Evolutionary conservation across 2,329 filamentous ascomycete genomes (phyloP), one percentile per base, ranked within the genome.

Genomic region (Sordariomycetes sp.): DNA sequence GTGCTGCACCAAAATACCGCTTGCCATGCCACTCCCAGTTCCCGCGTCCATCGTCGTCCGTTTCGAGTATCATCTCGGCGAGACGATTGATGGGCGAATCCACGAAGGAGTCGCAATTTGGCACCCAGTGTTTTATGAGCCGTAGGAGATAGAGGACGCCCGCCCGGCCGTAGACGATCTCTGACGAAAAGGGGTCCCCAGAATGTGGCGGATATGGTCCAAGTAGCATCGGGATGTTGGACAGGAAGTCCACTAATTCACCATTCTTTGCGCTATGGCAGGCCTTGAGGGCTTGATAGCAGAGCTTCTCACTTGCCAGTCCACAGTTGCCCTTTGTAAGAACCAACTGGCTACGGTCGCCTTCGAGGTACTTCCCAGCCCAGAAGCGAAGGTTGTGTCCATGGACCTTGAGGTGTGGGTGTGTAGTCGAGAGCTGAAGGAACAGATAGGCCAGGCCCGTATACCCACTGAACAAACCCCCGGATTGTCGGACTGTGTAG

Each of bases 81-180:
- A 84, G 62, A 36, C 70, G 65, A 8, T 63, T 60, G 24, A 79
- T 69, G 2, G 72, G 67, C 10, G 66, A 54, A 34, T 79, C 67
- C 8, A 73, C 53, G 1, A 69, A 59, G 8, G 59, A 49, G 12
- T 59, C 57, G 35, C 69, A 65, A 21, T 66, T 59, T 0, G 64
- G 53, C 30, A 82, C 72, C 41, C 68, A 69, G 19, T 68, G 64
- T 16, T 69, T 70, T 21, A 82, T 72, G 38, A 83, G 57, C 1
- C 82, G 66, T 26, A 86, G 64, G 28, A 83, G 59, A 49, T 84
- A 85, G 17, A 86, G 60, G 34, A 76, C 72, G 1, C 81, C 81
- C 2, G 80, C 75, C 9, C 78, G 68, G 6, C 82, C 82, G 49
- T 79, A 77, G 6, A 82, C 57, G 53, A 79, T 70, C 47, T 85